Evolutionary conservation across 257 asterid species (phyloP).

Genomic region (Plantago elongata): DNA sequence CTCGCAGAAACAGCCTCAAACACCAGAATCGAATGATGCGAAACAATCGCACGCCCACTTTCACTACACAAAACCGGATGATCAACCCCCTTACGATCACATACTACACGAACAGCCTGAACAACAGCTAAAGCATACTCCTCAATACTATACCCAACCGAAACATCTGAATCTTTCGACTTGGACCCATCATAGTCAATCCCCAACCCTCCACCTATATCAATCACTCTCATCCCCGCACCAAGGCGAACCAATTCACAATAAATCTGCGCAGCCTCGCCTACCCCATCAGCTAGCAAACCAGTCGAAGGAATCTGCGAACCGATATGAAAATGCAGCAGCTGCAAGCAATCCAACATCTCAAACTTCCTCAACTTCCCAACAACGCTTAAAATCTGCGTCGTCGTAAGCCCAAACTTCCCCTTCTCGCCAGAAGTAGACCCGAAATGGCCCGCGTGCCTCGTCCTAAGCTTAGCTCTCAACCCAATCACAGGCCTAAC

Average conservation of each 20-base stretch:
- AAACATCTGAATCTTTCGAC: slow-evolving; percentile 71
- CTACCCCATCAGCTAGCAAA: slow-evolving; percentile 70
- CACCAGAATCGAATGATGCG: slow-evolving; percentile 83
- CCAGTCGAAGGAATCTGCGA: slow-evolving; percentile 86
- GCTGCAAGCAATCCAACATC: slow-evolving; percentile 83
- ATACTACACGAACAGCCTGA: slow-evolving; percentile 50
- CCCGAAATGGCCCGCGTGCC: slow-evolving; percentile 94
- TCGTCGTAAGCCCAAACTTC: slow-evolving; percentile 77
- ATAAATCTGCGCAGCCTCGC: slow-evolving; percentile 91
- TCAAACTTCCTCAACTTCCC: slow-evolving; percentile 52
- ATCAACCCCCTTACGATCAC: slow-evolving; percentile 58
- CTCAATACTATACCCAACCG: slow-evolving; percentile 63
- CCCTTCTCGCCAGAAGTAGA: slow-evolving; percentile 98
- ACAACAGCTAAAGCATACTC: slow-evolving; percentile 91
- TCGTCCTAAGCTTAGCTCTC: slow-evolving; percentile 91
- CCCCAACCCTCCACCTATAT: slow-evolving; percentile 96
- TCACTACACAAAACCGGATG: slow-evolving; percentile 92
- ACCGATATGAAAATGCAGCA: slow-evolving; percentile 94
- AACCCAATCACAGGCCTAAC: slow-evolving; percentile 82
- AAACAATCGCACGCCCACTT: slow-evolving; percentile 94
- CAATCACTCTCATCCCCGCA: slow-evolving; percentile 73
- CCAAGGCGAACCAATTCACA: slow-evolving; percentile 81
- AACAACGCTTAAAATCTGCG: slow-evolving; percentile 81
- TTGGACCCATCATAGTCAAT: slow-evolving; percentile 91
- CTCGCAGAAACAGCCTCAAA: slow-evolving; percentile 74